phyloP scores from a whole-genome alignment of 1,284 basidiomycete genomes.

The Ustilago esculenta region DNA sequence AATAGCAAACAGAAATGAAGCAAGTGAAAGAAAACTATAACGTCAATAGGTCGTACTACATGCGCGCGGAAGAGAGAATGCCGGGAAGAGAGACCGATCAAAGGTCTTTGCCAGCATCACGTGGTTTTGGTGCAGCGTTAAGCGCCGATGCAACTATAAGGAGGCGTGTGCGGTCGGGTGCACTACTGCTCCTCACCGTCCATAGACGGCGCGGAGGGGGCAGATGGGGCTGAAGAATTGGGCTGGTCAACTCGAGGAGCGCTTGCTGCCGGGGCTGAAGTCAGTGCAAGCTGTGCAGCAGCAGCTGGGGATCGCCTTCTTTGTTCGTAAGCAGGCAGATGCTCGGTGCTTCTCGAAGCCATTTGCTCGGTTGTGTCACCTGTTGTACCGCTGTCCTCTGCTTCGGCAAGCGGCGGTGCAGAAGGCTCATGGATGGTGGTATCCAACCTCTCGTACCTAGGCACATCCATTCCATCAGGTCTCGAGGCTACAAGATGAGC shows the following conservation, averaged over 20 bases:
- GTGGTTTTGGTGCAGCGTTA: neutral
- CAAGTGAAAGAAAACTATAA: too few relatives aligned
- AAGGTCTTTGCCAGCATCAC: too few relatives aligned
- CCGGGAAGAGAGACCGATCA: too few relatives aligned
- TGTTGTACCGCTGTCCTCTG: neutral
- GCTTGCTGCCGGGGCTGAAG: neutral
- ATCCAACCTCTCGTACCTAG: conserved; percentile 20
- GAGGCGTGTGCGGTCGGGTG: neutral
- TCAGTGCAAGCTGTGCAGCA: neutral
- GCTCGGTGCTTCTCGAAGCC: neutral
- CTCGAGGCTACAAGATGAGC: conserved; percentile 30
- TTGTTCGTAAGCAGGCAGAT: conserved; percentile 20
- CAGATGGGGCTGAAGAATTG: conserved; percentile 10
- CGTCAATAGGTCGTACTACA: too few relatives aligned
- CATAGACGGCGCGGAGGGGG: conserved; percentile 13
- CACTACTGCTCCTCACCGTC: conserved; percentile 6
- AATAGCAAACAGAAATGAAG: too few relatives aligned
- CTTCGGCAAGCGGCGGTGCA: conserved; percentile 16
- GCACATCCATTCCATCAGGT: conserved; percentile 23
- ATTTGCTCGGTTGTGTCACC: neutral
- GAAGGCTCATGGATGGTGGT: too few relatives aligned
- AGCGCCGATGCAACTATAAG: neutral
- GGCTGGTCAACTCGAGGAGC: neutral
- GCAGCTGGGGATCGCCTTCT: neutral
- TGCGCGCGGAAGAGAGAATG: too few relatives aligned